These are phyloP conservation scores for Solanum sejunctum DNA, from an alignment of 257 asterid genomes.

Conservation along the genomic window DNA sequence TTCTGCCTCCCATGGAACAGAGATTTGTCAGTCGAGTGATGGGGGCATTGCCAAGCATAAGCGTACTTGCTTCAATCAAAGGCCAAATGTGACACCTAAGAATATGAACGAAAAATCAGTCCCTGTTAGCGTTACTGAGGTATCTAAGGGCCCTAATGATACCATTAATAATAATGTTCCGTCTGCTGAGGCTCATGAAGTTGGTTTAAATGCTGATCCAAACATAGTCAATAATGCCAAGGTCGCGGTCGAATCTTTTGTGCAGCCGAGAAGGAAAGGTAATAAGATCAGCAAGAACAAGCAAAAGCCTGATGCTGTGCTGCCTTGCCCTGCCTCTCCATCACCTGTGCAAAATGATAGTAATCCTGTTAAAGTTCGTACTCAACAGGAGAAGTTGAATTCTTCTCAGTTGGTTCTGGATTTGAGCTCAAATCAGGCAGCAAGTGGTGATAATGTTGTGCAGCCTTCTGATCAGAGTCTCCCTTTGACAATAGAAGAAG, in stretches of 20 bases:
- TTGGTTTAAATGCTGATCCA: slow-evolving; percentile 19
- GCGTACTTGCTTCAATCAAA: slow-evolving; percentile 46
- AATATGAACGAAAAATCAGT: slow-evolving; percentile 24
- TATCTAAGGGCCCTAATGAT: slow-evolving; percentile 13
- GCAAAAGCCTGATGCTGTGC: slow-evolving; percentile 39
- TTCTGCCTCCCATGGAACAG: slow-evolving; percentile 11
- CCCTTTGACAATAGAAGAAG: slow-evolving; percentile 38
- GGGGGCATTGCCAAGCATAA: slow-evolving; percentile 30
- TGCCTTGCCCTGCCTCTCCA: slow-evolving; percentile 16
- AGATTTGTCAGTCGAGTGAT: slow-evolving; percentile 30
- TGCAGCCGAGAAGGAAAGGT: slow-evolving; percentile 46
- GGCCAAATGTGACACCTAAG: slow-evolving; percentile 34
- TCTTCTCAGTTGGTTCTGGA: slow-evolving; percentile 24
- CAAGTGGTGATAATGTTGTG: slow-evolving; percentile 20
- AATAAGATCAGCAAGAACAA: slow-evolving; percentile 42
- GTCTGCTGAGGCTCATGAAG: slow-evolving; percentile 20
- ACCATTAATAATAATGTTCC: slow-evolving; percentile 13
- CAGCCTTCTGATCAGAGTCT: slow-evolving; percentile 24
- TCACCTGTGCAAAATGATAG: slow-evolving; percentile 13
- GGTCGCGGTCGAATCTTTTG: slow-evolving; percentile 24
- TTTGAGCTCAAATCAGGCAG: slow-evolving; percentile 17
- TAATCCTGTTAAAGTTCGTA: slow-evolving; percentile 15
- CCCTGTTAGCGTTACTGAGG: slow-evolving; percentile 18
- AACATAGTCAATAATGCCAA: slow-evolving; percentile 15
- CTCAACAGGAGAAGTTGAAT: slow-evolving; percentile 24